Conservation (phyloP, 371 early-diverging fungal species). For the Mortierella sp. region DNA sequence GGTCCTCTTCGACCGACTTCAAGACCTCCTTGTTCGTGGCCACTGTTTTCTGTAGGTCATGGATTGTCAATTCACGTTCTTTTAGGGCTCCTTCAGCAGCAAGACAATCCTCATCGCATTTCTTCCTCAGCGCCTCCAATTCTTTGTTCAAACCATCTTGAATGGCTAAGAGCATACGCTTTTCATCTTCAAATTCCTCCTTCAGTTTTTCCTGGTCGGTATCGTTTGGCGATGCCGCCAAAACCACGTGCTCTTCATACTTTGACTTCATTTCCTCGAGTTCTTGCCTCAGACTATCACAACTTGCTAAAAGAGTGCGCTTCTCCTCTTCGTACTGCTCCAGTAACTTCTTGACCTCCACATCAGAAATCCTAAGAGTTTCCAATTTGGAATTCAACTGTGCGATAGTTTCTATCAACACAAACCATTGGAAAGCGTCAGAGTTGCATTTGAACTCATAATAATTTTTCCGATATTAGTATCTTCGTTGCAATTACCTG, state of each 20-base stretch:
- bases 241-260: conserved; percentile 34
- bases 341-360: conserved; percentile 24
- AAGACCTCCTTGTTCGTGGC: conserved; percentile 24
- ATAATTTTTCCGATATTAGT: not conserved
- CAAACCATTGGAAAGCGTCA: not conserved
- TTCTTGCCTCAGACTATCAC: conserved; percentile 28
- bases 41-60: conserved; percentile 28
- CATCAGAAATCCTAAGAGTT: conserved; percentile 16
- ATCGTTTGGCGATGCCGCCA: conserved; percentile 25
- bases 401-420: conserved; percentile 18
- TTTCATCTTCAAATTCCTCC: conserved; percentile 59
- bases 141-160: conserved; percentile 34
- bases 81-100: conserved; percentile 35
- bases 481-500: conserved; percentile 6
- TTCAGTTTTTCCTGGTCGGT: conserved; percentile 26
- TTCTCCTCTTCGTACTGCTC: conserved; percentile 61
- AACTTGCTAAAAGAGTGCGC: conserved; percentile 14
- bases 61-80: conserved; percentile 40
- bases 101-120: conserved; percentile 36
- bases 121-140: conserved; percentile 42
- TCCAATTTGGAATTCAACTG: conserved; percentile 20
- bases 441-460: not conserved
- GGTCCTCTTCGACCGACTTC: conserved; percentile 35
- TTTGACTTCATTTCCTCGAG: conserved; percentile 45
- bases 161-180: conserved; percentile 20